Conservation (phyloP, 768 basidiomycete genomes). For the Cystoderma amianthinum region DNA sequence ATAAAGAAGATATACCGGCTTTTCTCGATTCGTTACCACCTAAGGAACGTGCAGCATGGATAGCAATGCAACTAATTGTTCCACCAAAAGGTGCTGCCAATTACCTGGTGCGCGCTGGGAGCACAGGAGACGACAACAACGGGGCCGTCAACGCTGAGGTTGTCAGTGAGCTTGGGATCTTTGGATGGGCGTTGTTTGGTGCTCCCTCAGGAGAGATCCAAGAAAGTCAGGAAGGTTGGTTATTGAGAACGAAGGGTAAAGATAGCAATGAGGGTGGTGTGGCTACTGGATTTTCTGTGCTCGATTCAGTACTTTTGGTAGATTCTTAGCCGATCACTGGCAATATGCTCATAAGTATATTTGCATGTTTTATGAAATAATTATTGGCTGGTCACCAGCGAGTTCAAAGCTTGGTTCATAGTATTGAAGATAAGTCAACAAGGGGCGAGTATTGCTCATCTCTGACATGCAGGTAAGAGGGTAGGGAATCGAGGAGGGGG, state of each 20-base stretch:
- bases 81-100: constrained; percentile 65
- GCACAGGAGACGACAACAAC: constrained; percentile 20
- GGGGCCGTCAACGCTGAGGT: constrained; percentile 55
- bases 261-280: constrained; percentile 92
- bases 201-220: constrained; percentile 27
- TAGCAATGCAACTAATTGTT: constrained; percentile 89
- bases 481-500: too few species aligned
- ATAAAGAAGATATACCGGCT: constrained; percentile 71
- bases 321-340: too few species aligned
- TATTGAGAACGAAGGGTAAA: constrained; percentile 85
- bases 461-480: too few species aligned
- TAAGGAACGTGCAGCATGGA: constrained; percentile 78
- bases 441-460: too few species aligned
- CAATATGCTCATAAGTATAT: too few species aligned
- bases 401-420: too few species aligned
- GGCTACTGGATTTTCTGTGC: constrained; percentile 73
- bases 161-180: constrained; percentile 88
- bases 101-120: constrained; percentile 73
- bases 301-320: constrained; percentile 64
- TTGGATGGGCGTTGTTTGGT: constrained; percentile 82
- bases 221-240: constrained; percentile 72
- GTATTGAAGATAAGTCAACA: too few species aligned
- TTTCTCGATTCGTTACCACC: constrained; percentile 62
- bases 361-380: too few species aligned
- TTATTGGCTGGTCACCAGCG: too few species aligned